Base-by-base conservation (phyloP, 2,329 filamentous ascomycete species). In the Clarireedia paspali region DNA sequence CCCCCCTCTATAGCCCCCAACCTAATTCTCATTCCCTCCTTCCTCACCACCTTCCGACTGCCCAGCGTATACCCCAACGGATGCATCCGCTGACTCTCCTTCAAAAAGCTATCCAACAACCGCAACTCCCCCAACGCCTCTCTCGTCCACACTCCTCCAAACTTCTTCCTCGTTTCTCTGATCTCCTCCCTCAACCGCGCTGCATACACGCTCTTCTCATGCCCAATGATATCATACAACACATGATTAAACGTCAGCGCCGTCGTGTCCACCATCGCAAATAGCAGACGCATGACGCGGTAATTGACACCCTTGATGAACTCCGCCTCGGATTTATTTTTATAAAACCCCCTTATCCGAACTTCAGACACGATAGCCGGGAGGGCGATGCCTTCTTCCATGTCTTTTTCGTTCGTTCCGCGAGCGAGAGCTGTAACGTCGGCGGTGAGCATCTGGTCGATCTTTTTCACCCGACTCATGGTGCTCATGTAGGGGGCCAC, bases 191-290 rank as follows among this genome's bases (percentile, higher is more conserved):
- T 47, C 40, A 53, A 30, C 12, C 24, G 50, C 14, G 24, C 39
- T 15, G 26, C 50, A 47, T 47, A 53, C 3, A 53, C 15, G 6
- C 46, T 30, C 9, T 46, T 46, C 7, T n/a, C 9, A 26, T 46
- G 27, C 15, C 50, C 50, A 23, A 53, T 15, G n/a, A 53, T 30
- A 47, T 53, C 50, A 47, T 53, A 53, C 10, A 53, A 30, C 4
- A 53, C 20, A 26, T 53, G 50, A 6, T 39, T 27, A 36, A 53
- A 53, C 15, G 50, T 53, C 34, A 53, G 39, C 17, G 50, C 34
- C 20, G 50, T 53, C 5, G 50, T 53, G 26, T 53, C 50, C 15
- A 53, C 42, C 20, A 40, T 53, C 27, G 50, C 50, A 46, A 53
- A 53, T 15, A 53, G 36, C 20, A 53, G 46, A 6, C 50, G 34